Base-by-base conservation (phyloP, 192 early-diverging fungal genomes). In the Phycomyces blakesleeanus region DNA sequence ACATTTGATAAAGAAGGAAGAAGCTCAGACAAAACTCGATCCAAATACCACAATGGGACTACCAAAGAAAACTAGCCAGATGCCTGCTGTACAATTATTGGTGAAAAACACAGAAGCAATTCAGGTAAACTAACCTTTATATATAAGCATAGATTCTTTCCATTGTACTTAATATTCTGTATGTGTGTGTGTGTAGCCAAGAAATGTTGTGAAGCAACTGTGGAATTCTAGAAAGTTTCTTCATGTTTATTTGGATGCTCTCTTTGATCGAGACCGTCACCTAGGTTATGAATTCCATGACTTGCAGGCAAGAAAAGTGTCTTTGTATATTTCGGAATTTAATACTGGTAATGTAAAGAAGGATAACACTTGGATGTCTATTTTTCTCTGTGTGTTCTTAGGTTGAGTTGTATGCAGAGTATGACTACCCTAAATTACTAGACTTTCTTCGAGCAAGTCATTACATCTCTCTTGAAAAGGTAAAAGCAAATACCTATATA, bases 351-450 rank as follows among this genome's bases (percentile, higher is more conserved):
- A 73, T 75, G n/a, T 29, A 61, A 52, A 21, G 52, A 74, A 21
- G 24, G 51, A 5, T 58, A 10, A 37, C 38, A 21, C 54, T 25
- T 15, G 15, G 9, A 64, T 49, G 29, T 5, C 14, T 55, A 5
- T 34, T 49, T 40, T 24, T 47, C 40, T 41, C 14, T 14, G 6
- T 2, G 12, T 4, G 20, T 26, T 3, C 37, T 6, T 62, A 72
- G 66, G 85, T 95, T 4, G 91, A 91, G 66, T 78, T 98, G n/a
- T 98, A 96, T 72, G 93, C 93, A 12, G 93, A 93, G 51, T 96
- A 88, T 72, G 89, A 93, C 53, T 81, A 84, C 16, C 64, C 72
- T 9, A 83, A 84, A 38, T 71, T 99, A 16, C 71, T 93, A 38
- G 82, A 89, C n/a, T 99, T 99, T 63, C 70, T 99, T 55, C 78